Percentiles rank a stretch among this genome's conserved stretches.
These are phyloP conservation scores for Sclerotiophoma versabilis DNA, from an alignment of 2,329 filamentous ascomycete genomes.

Conservation along the genomic window DNA sequence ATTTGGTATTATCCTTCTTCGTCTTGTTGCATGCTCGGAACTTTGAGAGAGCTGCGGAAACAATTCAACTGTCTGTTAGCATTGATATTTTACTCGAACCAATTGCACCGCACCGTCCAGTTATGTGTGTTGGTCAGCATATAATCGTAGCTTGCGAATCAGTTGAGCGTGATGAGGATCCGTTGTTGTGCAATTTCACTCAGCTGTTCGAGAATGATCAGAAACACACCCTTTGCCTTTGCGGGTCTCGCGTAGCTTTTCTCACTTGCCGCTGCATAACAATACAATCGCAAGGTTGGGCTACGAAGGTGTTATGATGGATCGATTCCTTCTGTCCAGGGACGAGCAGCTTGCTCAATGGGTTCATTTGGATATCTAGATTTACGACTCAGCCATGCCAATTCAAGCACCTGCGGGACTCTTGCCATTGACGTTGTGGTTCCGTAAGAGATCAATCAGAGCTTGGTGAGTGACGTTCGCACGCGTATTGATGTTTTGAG, in stretches of 20 bases:
- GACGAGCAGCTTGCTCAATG: too few species aligned
- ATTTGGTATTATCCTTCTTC: conserved; percentile 13
- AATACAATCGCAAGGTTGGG: not conserved
- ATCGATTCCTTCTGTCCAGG: not conserved
- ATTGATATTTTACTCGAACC: not conserved
- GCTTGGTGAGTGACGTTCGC: too few species aligned
- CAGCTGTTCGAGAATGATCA: not conserved
- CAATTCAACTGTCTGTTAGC: not conserved
- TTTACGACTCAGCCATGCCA: too few species aligned
- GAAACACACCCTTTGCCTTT: not conserved
- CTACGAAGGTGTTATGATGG: not conserved
- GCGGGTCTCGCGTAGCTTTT: not conserved
- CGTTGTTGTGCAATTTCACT: not conserved
- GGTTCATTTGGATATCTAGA: too few species aligned
- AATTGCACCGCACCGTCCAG: not conserved
- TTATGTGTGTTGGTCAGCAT: not conserved
- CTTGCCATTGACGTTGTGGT: too few species aligned
- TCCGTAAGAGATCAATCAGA: too few species aligned
- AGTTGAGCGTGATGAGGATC: not conserved
- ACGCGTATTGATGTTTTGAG: too few species aligned
- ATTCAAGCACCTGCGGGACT: too few species aligned
- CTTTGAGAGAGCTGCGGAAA: not conserved
- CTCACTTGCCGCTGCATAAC: not conserved
- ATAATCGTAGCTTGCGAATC: not conserved
- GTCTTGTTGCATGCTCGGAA: not conserved